Evolutionary conservation across 768 basidiomycete genomes (phyloP).

Genomic region (Phylloporus sp.): DNA sequence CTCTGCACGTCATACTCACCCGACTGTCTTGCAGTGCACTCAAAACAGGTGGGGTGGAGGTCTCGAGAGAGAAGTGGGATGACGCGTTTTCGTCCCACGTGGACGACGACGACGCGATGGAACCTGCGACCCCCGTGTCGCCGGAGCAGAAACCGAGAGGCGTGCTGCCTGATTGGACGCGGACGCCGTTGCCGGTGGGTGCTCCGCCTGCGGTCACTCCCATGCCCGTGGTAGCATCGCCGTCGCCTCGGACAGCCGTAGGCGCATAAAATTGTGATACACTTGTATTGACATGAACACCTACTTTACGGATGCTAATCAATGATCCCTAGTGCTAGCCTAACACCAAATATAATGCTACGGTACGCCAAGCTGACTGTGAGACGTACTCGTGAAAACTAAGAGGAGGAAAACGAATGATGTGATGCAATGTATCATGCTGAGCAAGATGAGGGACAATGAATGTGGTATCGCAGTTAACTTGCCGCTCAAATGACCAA

Average conservation of each 20-base stretch:
- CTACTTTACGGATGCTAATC: conserved; percentile 6
- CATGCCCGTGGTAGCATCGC: conserved; percentile 2
- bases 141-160: conserved; percentile 34
- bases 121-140: conserved; percentile 5
- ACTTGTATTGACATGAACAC: conserved; percentile 9
- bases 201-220: conserved; percentile 52
- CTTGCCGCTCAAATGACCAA: not conserved
- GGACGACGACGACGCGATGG: conserved; percentile 40
- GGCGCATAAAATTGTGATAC: conserved; percentile 28
- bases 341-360: conserved; percentile 10
- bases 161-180: conserved; percentile 82
- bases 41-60: conserved; percentile 82
- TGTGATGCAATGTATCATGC: conserved; percentile 1
- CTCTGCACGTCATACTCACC: not conserved
- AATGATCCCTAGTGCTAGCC: conserved; percentile 9
- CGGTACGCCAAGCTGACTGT: not conserved
- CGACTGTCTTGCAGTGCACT: conserved; percentile 49
- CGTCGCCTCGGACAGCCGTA: conserved; percentile 28
- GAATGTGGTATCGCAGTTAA: conserved; percentile 1
- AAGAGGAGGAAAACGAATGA: not conserved
- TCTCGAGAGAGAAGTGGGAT: conserved; percentile 84
- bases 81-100: conserved; percentile 47
- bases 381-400: not conserved
- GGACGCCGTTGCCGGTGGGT: conserved; percentile 54
- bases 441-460: not conserved